phyloP scores from a whole-genome alignment of 257 asterid species.

The Mitragyna speciosa region DNA sequence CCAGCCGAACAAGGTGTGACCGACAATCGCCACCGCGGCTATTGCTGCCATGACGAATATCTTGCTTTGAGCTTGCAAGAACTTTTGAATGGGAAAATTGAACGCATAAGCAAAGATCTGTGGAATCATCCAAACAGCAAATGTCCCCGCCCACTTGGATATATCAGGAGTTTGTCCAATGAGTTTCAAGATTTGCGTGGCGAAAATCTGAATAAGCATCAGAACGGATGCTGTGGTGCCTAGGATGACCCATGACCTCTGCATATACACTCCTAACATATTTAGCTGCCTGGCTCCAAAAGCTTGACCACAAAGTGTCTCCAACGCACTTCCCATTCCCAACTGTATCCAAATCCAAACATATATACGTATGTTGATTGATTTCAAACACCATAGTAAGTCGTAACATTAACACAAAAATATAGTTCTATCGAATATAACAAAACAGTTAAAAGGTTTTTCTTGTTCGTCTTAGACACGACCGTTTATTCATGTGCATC shows the following conservation, averaged over 20 bases:
- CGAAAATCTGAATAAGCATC: constrained; percentile 42
- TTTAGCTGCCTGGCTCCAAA: constrained; percentile 55
- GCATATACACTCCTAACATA: constrained; percentile 56
- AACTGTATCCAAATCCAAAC: constrained; percentile 18
- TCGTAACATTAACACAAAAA: too few species aligned
- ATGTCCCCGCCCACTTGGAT: constrained; percentile 43
- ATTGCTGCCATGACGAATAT: constrained; percentile 44
- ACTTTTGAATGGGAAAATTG: constrained; percentile 57
- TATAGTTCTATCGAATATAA: too few species aligned
- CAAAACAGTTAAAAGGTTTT: too few species aligned
- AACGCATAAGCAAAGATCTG: constrained; percentile 58
- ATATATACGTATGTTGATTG: too few species aligned
- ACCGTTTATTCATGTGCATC: too few species aligned
- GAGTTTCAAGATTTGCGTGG: constrained; percentile 32
- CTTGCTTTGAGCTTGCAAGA: constrained; percentile 67
- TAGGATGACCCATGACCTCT: constrained; percentile 60
- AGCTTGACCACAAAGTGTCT: constrained; percentile 66
- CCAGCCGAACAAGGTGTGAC: constrained; percentile 53
- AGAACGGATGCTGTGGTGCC: constrained; percentile 25
- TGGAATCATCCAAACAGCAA: constrained; percentile 64
- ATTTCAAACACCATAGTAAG: too few species aligned
- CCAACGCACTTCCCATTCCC: constrained; percentile 65
- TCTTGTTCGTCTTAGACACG: too few species aligned
- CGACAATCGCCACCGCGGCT: constrained; percentile 32
- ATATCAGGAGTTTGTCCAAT: constrained; percentile 46